These are phyloP conservation scores for Aspergillaceae sp. DNA, from an alignment of 2,329 filamentous ascomycete genomes.

Conservation along the genomic window DNA sequence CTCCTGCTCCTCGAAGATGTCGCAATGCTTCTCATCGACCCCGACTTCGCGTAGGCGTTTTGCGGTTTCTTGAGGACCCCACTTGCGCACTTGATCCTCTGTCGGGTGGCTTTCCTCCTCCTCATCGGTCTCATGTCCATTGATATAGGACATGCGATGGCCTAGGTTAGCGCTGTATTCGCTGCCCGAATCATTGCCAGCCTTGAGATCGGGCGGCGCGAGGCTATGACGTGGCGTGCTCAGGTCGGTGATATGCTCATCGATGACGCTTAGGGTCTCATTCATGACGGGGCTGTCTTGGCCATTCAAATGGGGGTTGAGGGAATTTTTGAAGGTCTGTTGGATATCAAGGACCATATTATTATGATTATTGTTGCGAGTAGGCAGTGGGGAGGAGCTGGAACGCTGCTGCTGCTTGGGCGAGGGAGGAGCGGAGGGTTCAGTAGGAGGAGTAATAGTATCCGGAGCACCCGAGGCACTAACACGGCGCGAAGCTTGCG, in stretches of 20 bases:
- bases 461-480: conserved; percentile 20
- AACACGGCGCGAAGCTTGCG: conserved; percentile 32
- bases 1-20: conserved; percentile 91
- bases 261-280: conserved; percentile 89
- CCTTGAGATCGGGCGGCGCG: conserved; percentile 43
- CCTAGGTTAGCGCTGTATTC: conserved; percentile 77
- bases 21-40: conserved; percentile 81
- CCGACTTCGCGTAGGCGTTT: conserved; percentile 79
- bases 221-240: conserved; percentile 51
- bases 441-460: conserved; percentile 12
- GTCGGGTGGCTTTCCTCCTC: conserved; percentile 69
- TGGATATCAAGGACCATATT: conserved; percentile 33
- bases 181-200: conserved; percentile 69
- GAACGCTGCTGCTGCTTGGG: conserved; percentile 20
- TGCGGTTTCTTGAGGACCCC: conserved; percentile 74
- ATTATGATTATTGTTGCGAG: conserved; percentile 6
- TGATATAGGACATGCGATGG: conserved; percentile 78
- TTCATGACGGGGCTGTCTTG: conserved; percentile 74
- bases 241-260: conserved; percentile 93
- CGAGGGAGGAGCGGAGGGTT: conserved; percentile 12
- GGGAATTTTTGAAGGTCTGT: conserved; percentile 36
- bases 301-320: conserved; percentile 43
- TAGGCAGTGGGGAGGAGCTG: conserved; percentile 29
- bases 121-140: conserved; percentile 90
- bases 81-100: conserved; percentile 64